Base-by-base conservation (phyloP, 2,329 filamentous ascomycete species). In the Mariannaea sp. region DNA sequence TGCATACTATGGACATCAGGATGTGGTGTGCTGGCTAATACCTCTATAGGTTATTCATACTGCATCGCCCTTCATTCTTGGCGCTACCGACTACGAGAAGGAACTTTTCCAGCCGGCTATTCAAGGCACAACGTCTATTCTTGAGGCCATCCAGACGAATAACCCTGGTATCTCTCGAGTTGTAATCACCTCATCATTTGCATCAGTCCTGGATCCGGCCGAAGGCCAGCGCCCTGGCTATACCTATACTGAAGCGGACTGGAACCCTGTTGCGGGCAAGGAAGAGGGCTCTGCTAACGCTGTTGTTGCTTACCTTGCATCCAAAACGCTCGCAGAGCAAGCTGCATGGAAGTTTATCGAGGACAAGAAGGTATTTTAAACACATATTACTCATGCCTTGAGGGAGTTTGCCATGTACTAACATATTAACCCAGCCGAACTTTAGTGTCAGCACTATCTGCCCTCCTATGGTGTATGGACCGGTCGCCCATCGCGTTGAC, bases 141-240 rank as follows among this genome's bases (percentile, higher is more conserved):
- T 87, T 12, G 79, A 85, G 59, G 83, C 87, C 10, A 78, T 90
- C 59, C 84, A 85, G 65, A 75, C 75, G 55, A 47, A 81, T 71
- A 60, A 77, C 3, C 78, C 78, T 0, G 53, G 55, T 14, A 86
- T 92, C 46, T 88, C 85, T 72, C 80, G 84, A 53, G 86, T 93
- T 9, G 84, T 86, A 41, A 65, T 83, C 39, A 80, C 77, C 27
- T 76, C 74, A 40, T 78, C 76, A 35, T 79, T 79, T 16, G 41
- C 16, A 10, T 19, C 29, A 14, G 32, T 44, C 14, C 16, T 4
- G 12, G 14, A 27, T n/a, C 6, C 16, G 6, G 14, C 10, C 9
- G n/a, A 40, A n/a, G 42, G 30, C 3, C 22, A 19, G 7, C 24
- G 42, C 27, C 27, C 42, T 6, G 19, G 13, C 10, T 29, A 45